Percentiles rank a stretch among this genome's conserved stretches.
Conservation (phyloP, 2,329 filamentous ascomycete species). For the Dothiorella sarmentorum region DNA sequence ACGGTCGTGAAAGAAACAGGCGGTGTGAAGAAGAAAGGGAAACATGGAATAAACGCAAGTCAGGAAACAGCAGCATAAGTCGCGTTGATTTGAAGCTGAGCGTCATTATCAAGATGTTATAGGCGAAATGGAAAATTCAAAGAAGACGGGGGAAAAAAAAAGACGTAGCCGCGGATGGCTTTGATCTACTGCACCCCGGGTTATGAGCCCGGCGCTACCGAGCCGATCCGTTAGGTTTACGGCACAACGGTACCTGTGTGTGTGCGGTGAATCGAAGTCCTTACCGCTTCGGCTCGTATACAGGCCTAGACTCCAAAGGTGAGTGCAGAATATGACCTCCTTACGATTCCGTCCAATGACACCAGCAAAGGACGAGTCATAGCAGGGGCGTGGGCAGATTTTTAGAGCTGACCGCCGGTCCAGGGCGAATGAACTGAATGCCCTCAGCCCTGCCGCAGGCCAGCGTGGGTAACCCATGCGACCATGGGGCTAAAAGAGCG, state of each 20-base stretch:
- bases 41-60: background rate
- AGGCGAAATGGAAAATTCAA: too few species aligned
- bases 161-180: slow-evolving; percentile 26
- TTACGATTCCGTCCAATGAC: too few species aligned
- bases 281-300: background rate
- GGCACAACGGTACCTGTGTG: background rate
- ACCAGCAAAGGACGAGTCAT: slow-evolving; percentile 8
- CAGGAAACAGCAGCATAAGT: too few species aligned
- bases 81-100: too few species aligned
- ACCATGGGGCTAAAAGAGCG: background rate
- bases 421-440: background rate
- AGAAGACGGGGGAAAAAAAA: too few species aligned
- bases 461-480: background rate
- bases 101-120: background rate
- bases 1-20: background rate
- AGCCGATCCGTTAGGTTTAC: background rate
- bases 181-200: slow-evolving; percentile 30
- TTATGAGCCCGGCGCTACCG: slow-evolving; percentile 29
- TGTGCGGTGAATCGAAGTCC: background rate
- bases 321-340: too few species aligned
- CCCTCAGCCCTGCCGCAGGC: background rate
- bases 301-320: too few species aligned
- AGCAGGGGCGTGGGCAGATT: background rate
- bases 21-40: background rate
- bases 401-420: background rate